Conservation (phyloP, 1,284 basidiomycete genomes). For the Taiwanofungus camphoratus region DNA sequence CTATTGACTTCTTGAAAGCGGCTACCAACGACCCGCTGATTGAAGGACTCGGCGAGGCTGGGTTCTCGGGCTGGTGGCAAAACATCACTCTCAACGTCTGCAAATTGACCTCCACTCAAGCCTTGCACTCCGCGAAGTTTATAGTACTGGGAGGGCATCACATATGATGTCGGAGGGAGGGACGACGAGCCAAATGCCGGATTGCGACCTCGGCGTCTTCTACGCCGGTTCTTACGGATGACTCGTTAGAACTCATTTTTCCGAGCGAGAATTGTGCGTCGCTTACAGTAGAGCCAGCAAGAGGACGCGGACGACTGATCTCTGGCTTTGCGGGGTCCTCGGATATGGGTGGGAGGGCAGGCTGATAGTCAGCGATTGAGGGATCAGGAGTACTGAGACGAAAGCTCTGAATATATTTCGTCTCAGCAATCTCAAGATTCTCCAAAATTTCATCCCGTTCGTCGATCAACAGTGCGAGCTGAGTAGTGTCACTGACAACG, state of each 20-base stretch:
- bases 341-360: conserved; percentile 25
- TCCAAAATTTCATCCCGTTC: conserved; percentile 70
- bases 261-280: not conserved
- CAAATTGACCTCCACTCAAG: conserved; percentile 54
- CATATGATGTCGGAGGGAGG: conserved; percentile 67
- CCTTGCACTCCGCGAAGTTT: conserved; percentile 58
- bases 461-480: conserved; percentile 59
- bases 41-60: conserved; percentile 52
- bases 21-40: conserved; percentile 57
- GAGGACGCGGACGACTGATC: conserved; percentile 63
- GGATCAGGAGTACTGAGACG: conserved; percentile 64
- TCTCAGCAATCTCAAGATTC: conserved; percentile 73
- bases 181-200: conserved; percentile 60
- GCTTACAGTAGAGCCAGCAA: conserved; percentile 28
- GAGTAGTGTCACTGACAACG: conserved; percentile 53
- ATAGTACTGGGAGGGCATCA: conserved; percentile 75
- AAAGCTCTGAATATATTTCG: conserved; percentile 72
- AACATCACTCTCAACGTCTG: conserved; percentile 29
- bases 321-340: conserved; percentile 35
- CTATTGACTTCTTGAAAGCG: conserved; percentile 68
- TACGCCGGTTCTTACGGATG: conserved; percentile 15
- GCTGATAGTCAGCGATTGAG: conserved; percentile 31
- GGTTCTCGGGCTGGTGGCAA: conserved; percentile 26
- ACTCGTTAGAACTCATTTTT: not conserved
- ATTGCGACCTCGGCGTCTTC: conserved; percentile 44